Evolutionary conservation across 768 basidiomycete species (phyloP).

Genomic region (Lentinula guzmanii): DNA sequence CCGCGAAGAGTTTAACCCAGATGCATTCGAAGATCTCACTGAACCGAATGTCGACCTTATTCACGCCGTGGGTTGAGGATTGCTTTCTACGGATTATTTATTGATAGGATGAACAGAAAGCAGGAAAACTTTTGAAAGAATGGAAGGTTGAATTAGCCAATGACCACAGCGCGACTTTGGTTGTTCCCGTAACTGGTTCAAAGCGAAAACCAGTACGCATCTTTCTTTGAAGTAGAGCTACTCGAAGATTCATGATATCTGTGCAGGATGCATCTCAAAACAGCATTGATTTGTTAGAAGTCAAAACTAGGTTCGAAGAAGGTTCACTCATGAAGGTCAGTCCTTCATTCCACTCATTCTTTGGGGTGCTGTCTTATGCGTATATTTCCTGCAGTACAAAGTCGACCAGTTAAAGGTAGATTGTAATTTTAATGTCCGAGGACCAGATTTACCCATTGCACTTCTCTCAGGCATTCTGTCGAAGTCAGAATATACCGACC

Average conservation of each 20-base stretch:
- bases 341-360: conserved; percentile 8
- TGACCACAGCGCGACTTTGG: conserved; percentile 58
- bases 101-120: conserved; percentile 39
- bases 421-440: conserved; percentile 9
- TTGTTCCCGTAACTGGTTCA: conserved; percentile 39
- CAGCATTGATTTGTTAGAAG: conserved; percentile 64
- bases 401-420: conserved; percentile 76
- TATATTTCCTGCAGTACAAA: conserved; percentile 44
- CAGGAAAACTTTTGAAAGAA: conserved; percentile 57
- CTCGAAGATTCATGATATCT: conserved; percentile 4
- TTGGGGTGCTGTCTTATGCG: not conserved
- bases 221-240: not conserved
- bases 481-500: conserved; percentile 47
- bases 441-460: conserved; percentile 56
- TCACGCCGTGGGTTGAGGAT: conserved; percentile 50
- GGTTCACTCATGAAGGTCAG: conserved; percentile 65
- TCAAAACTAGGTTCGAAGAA: conserved; percentile 57
- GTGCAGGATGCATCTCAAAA: conserved; percentile 32
- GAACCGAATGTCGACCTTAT: conserved; percentile 72
- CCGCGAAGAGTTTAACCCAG: conserved; percentile 78
- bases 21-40: conserved; percentile 78
- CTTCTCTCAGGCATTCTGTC: not conserved
- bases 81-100: not conserved
- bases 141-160: conserved; percentile 64
- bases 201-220: conserved; percentile 71